phyloP scores from a whole-genome alignment of 352 stramenopile species.

The Phytophthora constricta region DNA sequence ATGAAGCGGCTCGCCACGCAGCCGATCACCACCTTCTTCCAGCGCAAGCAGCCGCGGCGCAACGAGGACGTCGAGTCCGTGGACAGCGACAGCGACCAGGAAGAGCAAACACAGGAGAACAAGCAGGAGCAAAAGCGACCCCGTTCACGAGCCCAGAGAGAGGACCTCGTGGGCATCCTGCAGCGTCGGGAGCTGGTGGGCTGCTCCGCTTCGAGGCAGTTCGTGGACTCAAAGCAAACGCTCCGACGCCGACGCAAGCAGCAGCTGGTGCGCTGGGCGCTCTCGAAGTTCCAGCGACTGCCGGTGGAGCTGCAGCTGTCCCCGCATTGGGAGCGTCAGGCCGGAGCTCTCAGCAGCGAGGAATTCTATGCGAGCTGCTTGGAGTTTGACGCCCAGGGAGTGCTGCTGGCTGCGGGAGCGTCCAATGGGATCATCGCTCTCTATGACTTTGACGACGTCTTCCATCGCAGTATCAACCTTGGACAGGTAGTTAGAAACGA shows the following conservation, averaged over 20 bases:
- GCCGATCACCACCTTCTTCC: constrained; percentile 77
- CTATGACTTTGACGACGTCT: constrained; percentile 85
- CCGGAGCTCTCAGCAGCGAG: constrained; percentile 25
- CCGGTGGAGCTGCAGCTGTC: constrained; percentile 53
- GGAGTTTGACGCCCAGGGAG: constrained; percentile 73
- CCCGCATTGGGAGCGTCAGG: constrained; percentile 52
- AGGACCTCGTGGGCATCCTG: constrained; percentile 46
- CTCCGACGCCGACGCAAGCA: constrained; percentile 45
- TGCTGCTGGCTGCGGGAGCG: constrained; percentile 64
- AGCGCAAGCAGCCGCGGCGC: constrained; percentile 49
- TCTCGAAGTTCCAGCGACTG: constrained; percentile 54
- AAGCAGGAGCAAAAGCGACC: not conserved
- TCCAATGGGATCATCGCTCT: constrained; percentile 76
- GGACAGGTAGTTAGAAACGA: too few relatives aligned
- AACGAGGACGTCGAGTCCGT: constrained; percentile 18
- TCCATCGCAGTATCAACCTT: constrained; percentile 64
- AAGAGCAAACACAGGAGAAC: constrained; percentile 5
- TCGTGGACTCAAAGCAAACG: constrained; percentile 3
- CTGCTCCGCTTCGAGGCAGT: constrained; percentile 8
- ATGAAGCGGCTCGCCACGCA: constrained; percentile 35
- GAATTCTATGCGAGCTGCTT: constrained; percentile 70
- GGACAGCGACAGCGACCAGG: constrained; percentile 25
- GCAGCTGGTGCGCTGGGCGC: constrained; percentile 60
- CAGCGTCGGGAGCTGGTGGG: constrained; percentile 54
- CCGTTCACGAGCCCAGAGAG: not conserved